These are phyloP conservation scores for barrel medic (Medicago truncatula) DNA, from an alignment of 306 rosid species.

Conservation along the genomic window MtrunA17r5.0-ANR NC_053044.1:10799001-10799500, in stretches of 20 bases:
- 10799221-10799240: background rate
- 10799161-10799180: background rate
- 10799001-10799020: background rate
- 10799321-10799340: background rate
- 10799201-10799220: constrained; percentile 4
- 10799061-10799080: background rate
- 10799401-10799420: constrained; percentile 13
- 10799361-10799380: background rate
- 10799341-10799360: constrained; percentile 5
- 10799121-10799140: background rate
- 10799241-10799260: rapidly evolving
- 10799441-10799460: background rate
- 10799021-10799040: background rate
- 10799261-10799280: background rate
- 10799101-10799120: background rate
- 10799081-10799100: background rate
- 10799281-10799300: background rate
- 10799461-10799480: background rate
- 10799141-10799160: background rate
- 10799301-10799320: background rate
- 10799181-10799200: background rate
- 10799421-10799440: constrained; percentile 18
- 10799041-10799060: background rate
- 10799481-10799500: background rate
- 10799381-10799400: background rate